Conservation (phyloP, 1,284 basidiomycete genomes). For the Ceratobasidium sp. region DNA sequence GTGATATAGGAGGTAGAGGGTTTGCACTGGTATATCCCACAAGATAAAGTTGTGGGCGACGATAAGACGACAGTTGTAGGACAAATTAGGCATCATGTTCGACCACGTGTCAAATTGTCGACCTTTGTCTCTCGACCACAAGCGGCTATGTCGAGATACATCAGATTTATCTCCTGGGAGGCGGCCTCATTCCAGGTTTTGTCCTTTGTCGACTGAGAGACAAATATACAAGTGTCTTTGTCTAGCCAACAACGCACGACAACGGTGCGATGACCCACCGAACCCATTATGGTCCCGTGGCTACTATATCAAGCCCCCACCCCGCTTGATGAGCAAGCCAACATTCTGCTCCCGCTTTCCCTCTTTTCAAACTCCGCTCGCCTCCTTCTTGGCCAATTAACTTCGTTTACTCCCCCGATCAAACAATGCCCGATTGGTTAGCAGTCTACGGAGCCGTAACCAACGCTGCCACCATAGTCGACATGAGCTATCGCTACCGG, state of each 20-base stretch:
- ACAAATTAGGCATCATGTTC: not conserved
- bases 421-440: slow-evolving; percentile 30
- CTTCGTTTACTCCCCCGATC: not conserved
- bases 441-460: slow-evolving; percentile 14
- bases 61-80: not conserved
- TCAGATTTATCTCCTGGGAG: not conserved
- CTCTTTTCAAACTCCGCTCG: slow-evolving; percentile 9
- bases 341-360: slow-evolving; percentile 12
- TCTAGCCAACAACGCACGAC: too few relatives aligned
- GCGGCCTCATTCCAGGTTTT: not conserved
- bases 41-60: not conserved
- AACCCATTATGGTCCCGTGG: too few relatives aligned
- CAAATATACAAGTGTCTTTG: not conserved
- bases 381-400: slow-evolving; percentile 11
- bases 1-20: slow-evolving; percentile 4
- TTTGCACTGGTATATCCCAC: not conserved
- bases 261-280: too few relatives aligned
- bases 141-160: slow-evolving; percentile 7
- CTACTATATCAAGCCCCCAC: not conserved
- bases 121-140: slow-evolving; percentile 15
- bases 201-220: slow-evolving; percentile 10
- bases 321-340: slow-evolving; percentile 2
- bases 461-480: slow-evolving; percentile 18
- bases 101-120: not conserved
- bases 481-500: slow-evolving; percentile 5